phyloP scores from a whole-genome alignment of 495 filamentous ascomycete species.

The Saxophila tyrrhenica region DNA sequence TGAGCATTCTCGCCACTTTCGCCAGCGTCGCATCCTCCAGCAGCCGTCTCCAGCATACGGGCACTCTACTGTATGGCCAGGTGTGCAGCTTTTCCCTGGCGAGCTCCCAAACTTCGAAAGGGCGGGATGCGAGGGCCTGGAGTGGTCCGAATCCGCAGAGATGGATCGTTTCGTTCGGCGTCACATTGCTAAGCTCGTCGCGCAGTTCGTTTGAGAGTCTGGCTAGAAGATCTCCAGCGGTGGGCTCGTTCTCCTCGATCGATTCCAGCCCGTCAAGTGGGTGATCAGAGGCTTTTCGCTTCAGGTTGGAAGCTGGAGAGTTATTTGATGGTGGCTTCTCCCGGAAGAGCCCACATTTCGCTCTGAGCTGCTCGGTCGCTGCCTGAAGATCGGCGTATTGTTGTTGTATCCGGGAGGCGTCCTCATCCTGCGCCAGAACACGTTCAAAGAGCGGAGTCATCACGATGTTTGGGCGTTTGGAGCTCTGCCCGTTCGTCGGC shows the following conservation, averaged over 20 bases:
- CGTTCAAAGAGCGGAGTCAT: no score
- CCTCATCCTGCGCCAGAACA: no score
- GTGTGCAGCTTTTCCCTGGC: conserved; percentile 18
- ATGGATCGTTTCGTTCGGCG: conserved; percentile 9
- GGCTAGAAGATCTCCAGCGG: neutral
- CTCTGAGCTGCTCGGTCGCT: no score
- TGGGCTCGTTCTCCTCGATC: neutral
- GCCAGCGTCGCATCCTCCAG: conserved; percentile 19
- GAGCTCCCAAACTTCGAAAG: conserved; percentile 17
- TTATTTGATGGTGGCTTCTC: no score
- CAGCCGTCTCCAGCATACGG: conserved; percentile 18
- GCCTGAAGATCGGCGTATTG: no score
- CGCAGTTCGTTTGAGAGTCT: neutral
- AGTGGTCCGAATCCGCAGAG: conserved; percentile 10
- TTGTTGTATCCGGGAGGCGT: no score
- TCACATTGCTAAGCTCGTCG: neutral
- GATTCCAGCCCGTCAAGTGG: neutral
- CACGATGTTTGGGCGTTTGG: no score
- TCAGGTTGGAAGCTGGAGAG: neutral
- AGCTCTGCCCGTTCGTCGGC: no score
- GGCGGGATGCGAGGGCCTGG: conserved; percentile 1
- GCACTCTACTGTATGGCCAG: conserved; percentile 16
- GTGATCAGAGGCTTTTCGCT: neutral
- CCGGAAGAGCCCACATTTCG: no score
- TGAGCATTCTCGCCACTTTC: conserved; percentile 2